A percentile compares a stretch with the other conserved stretches of the same genome.
These are phyloP conservation scores for Arachnomyces sp. DNA, from an alignment of 2,329 filamentous ascomycete genomes.

Conservation along the genomic window DNA sequence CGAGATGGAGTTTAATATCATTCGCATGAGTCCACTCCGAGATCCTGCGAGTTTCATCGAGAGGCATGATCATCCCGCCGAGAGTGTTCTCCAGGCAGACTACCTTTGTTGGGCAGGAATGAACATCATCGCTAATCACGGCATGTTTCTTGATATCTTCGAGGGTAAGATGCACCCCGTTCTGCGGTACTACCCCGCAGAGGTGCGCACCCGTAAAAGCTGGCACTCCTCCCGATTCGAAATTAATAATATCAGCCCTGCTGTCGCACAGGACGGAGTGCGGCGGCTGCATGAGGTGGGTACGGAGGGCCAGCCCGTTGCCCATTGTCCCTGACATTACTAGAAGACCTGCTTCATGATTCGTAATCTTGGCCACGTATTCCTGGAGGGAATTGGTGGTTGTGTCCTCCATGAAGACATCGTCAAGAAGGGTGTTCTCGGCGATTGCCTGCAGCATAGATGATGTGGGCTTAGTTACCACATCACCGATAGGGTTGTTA, in stretches of 20 bases:
- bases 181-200: constrained; percentile 57
- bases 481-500: constrained; percentile 45
- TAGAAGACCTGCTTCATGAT: constrained; percentile 68
- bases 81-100: constrained; percentile 84
- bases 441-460: constrained; percentile 76
- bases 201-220: constrained; percentile 63
- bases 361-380: constrained; percentile 63
- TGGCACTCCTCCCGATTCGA: constrained; percentile 60
- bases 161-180: constrained; percentile 64
- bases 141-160: constrained; percentile 64
- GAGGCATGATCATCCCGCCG: constrained; percentile 67
- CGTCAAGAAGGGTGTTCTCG: constrained; percentile 67
- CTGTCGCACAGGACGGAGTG: constrained; percentile 72
- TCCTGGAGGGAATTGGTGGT: constrained; percentile 69
- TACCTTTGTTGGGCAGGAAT: constrained; percentile 69
- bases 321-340: constrained; percentile 91
- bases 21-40: constrained; percentile 58
- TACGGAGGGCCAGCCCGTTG: constrained; percentile 75
- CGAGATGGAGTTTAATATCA: constrained; percentile 62
- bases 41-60: constrained; percentile 62
- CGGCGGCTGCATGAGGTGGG: constrained; percentile 70
- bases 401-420: constrained; percentile 72
- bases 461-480: constrained; percentile 65
- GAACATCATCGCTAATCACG: constrained; percentile 60
- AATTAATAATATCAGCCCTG: constrained; percentile 65